Conservation (phyloP, 768 basidiomycete genomes). For the Calvatia gigantea region DNA sequence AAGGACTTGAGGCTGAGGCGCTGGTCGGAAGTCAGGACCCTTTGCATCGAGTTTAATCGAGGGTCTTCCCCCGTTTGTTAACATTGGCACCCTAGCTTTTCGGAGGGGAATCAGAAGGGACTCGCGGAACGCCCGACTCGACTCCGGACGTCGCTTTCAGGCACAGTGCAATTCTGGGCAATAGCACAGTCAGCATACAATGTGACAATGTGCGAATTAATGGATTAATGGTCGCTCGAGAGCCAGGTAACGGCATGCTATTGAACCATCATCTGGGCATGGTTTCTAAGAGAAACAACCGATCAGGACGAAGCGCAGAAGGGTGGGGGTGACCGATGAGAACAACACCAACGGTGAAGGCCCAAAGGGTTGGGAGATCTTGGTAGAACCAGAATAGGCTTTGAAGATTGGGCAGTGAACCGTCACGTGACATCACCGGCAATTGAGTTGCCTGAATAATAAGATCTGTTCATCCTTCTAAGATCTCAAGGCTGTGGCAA, state of each 20-base stretch:
- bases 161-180: not conserved
- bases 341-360: not conserved
- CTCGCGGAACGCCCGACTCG: not conserved
- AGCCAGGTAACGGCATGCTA: not conserved
- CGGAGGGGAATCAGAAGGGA: not conserved
- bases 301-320: not conserved
- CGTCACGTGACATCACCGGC: not conserved
- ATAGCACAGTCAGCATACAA: not conserved
- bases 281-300: not conserved
- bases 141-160: too few species aligned
- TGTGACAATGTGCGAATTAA: not conserved
- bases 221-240: not conserved
- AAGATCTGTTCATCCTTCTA: not conserved
- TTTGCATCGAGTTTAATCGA: not conserved
- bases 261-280: not conserved
- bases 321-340: not conserved
- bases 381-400: not conserved
- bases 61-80: not conserved
- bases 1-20: not conserved
- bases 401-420: not conserved
- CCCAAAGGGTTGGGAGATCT: not conserved
- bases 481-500: conserved; percentile 4
- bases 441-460: not conserved
- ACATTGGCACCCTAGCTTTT: not conserved
- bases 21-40: not conserved